Evolutionary conservation across 2,329 filamentous ascomycete genomes (phyloP).

Genomic region (Sclerotinia borealis): DNA sequence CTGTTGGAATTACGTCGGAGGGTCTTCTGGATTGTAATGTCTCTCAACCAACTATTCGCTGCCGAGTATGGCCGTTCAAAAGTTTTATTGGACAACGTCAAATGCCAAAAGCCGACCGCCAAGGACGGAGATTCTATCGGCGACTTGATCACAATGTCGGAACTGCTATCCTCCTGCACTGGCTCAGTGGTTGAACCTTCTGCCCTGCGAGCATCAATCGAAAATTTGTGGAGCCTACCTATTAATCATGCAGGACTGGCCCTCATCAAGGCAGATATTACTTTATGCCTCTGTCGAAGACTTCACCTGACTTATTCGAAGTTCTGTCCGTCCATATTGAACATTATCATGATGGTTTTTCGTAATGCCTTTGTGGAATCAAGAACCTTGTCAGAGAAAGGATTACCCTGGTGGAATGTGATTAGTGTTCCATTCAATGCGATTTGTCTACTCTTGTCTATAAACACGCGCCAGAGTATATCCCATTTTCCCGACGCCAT

Average conservation of each 20-base stretch:
- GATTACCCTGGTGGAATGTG: conserved; percentile 24
- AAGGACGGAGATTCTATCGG: conserved; percentile 15
- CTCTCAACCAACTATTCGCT: conserved; percentile 20
- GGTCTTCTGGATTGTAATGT: conserved; percentile 22
- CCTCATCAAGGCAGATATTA: conserved; percentile 19
- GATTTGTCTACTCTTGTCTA: conserved; percentile 20
- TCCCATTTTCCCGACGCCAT: conserved; percentile 18
- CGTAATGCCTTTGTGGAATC: conserved; percentile 18
- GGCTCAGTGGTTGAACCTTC: background rate
- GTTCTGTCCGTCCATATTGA: conserved; percentile 2
- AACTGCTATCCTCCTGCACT: conserved; percentile 13
- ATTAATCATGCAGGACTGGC: background rate
- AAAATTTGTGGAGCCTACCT: conserved; percentile 7
- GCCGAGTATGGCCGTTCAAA: conserved; percentile 22
- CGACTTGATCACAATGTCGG: conserved; percentile 17
- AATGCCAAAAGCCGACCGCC: conserved; percentile 12
- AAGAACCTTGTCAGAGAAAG: conserved; percentile 11
- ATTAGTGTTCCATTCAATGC: conserved; percentile 21
- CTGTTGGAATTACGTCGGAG: conserved; percentile 19
- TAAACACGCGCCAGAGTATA: conserved; percentile 20
- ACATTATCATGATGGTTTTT: conserved; percentile 15
- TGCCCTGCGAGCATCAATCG: background rate
- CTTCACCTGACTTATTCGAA: conserved; percentile 8
- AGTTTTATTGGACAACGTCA: conserved; percentile 18
- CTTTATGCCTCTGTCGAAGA: conserved; percentile 19